Evolutionary conservation across 257 asterid species (phyloP).

Genomic region (Ballota nigra): DNA sequence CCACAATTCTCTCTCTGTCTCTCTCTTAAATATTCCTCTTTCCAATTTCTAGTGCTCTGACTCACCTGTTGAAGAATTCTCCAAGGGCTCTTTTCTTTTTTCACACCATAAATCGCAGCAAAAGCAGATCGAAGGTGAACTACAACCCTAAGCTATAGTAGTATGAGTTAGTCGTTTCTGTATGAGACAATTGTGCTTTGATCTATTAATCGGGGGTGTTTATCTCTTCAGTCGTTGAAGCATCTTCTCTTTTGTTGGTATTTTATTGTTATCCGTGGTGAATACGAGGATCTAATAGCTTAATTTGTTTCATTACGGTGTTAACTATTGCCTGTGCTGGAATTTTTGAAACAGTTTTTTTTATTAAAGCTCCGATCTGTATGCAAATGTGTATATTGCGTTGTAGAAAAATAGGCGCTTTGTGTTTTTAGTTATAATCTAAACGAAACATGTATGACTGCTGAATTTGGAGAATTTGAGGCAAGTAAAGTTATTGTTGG

Average conservation of each 20-base stretch:
- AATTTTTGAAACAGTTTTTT: not conserved
- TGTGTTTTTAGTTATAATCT: not conserved
- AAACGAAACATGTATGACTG: not conserved
- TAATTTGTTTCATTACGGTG: not conserved
- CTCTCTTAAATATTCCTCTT: conserved; percentile 15
- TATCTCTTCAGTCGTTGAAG: not conserved
- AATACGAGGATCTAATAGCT: not conserved
- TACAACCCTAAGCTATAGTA: not conserved
- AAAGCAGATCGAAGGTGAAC: conserved; percentile 27
- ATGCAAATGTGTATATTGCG: not conserved
- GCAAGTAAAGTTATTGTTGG: no score
- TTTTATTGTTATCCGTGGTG: not conserved
- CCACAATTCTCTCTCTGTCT: conserved; percentile 4
- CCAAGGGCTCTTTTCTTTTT: not conserved
- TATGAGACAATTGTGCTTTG: not conserved
- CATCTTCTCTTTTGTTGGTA: not conserved
- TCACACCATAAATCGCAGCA: not conserved
- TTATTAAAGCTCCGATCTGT: conserved; percentile 18
- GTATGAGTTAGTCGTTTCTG: not conserved
- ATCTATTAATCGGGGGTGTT: conserved; percentile 7
- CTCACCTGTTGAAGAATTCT: not conserved
- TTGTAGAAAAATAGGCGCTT: not conserved
- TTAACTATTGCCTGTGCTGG: not conserved
- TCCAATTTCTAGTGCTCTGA: conserved; percentile 2
- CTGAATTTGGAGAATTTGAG: no score